A percentile compares a stretch with the other conserved stretches of the same genome.
Evolutionary conservation across 441 rosid genomes (phyloP).

Genomic region (Sinapis alba): DNA sequence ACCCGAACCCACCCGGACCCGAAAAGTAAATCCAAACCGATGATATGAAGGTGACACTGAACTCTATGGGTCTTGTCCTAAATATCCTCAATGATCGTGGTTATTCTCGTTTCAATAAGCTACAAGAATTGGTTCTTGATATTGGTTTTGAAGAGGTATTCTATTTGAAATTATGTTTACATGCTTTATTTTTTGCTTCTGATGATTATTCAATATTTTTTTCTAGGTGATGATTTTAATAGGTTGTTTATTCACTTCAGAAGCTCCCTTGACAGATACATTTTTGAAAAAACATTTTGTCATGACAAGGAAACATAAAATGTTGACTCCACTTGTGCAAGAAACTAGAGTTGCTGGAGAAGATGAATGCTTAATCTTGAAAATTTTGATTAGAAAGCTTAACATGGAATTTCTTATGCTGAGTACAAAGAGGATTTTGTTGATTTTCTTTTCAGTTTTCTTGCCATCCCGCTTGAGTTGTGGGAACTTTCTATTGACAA

Average conservation of each 20-base stretch:
- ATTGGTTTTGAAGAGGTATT: conserved; percentile 23
- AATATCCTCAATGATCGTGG: conserved; percentile 22
- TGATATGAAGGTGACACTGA: not conserved
- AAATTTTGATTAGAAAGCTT: not conserved
- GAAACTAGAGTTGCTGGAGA: not conserved
- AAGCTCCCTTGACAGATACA: conserved; percentile 17
- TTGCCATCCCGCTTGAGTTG: conserved; percentile 17
- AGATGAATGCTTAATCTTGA: not conserved
- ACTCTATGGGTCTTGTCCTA: conserved; percentile 28
- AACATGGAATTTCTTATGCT: not conserved
- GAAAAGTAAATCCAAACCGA: too few species aligned
- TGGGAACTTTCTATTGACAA: not conserved
- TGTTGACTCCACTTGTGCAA: not conserved
- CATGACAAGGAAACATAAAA: not conserved
- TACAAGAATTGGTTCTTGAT: not conserved
- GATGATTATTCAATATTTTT: not conserved
- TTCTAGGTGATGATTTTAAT: conserved; percentile 9
- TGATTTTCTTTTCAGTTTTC: conserved; percentile 17
- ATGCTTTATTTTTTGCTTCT: not conserved
- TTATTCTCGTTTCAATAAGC: conserved; percentile 15
- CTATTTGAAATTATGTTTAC: not conserved
- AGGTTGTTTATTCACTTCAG: conserved; percentile 5
- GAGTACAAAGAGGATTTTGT: conserved; percentile 27
- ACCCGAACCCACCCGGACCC: too few species aligned
- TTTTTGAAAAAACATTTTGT: not conserved